A percentile compares a stretch with the other conserved stretches of the same genome.
phyloP scores from a whole-genome alignment of 2,329 filamentous ascomycete genomes.

The Cytospora leucostoma region DNA sequence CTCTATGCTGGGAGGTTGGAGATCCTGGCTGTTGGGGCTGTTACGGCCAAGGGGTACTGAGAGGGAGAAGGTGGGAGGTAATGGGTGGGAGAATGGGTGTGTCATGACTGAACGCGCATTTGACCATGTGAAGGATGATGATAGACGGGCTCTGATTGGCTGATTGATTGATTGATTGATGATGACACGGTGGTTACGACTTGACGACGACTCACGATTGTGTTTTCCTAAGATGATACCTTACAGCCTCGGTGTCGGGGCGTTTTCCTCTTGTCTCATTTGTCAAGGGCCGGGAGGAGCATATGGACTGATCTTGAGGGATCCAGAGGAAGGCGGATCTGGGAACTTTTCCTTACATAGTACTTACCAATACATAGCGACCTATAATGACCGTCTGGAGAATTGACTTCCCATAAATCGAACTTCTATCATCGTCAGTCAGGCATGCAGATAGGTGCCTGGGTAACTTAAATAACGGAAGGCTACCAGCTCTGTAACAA shows the following conservation, averaged over 20 bases:
- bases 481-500: no score
- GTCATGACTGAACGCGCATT: not conserved
- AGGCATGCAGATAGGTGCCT: not conserved
- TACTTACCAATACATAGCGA: not conserved
- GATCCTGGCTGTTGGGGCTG: slow-evolving; percentile 67
- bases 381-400: not conserved
- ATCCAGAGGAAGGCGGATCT: not conserved
- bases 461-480: no score
- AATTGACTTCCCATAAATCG: not conserved
- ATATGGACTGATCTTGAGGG: not conserved
- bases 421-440: not conserved
- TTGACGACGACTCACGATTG: slow-evolving; percentile 7
- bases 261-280: not conserved
- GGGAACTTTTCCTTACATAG: not conserved
- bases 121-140: no score
- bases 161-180: not conserved
- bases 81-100: not conserved
- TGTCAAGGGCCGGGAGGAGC: not conserved
- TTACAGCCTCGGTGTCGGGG: slow-evolving; percentile 8
- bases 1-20: slow-evolving; percentile 75
- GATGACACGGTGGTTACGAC: slow-evolving; percentile 13
- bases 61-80: not conserved
- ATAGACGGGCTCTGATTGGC: not conserved
- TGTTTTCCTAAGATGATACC: slow-evolving; percentile 8
- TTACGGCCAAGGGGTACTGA: slow-evolving; percentile 47